Conservation (phyloP, 345 rosid genomes). For the Fremontodendron californicum region DNA sequence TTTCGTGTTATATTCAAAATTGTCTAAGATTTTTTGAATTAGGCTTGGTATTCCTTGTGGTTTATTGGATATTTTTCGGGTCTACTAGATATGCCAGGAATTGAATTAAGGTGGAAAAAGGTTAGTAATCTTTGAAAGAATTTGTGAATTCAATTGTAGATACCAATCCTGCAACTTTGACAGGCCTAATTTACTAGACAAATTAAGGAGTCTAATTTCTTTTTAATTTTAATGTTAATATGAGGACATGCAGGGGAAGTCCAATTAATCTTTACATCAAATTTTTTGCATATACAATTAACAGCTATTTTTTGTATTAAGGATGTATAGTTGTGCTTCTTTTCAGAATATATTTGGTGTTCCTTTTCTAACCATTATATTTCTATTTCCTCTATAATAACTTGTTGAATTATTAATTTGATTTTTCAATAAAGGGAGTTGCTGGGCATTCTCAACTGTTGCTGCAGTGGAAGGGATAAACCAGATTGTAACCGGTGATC, state of each 20-base stretch:
- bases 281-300: no score
- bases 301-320: no score
- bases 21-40: background rate
- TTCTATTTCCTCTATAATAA: background rate
- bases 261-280: background rate
- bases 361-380: background rate
- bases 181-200: no score
- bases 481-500: constrained; percentile 66
- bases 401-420: background rate
- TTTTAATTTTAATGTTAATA: no score
- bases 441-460: constrained; percentile 80
- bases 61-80: no score
- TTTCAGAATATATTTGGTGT: background rate
- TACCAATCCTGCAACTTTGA: no score
- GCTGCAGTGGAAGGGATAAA: constrained; percentile 77
- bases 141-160: background rate
- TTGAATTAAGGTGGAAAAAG: no score
- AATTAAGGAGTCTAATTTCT: no score
- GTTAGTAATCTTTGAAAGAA: background rate
- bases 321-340: background rate
- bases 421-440: constrained; percentile 48
- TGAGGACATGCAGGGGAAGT: no score
- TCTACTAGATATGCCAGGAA: no score
- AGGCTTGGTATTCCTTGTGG: no score
- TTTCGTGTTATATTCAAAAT: no score